These are phyloP conservation scores for Starmerella floricola DNA, from an alignment of 805 yeast species.

Conservation along the genomic window DNA sequence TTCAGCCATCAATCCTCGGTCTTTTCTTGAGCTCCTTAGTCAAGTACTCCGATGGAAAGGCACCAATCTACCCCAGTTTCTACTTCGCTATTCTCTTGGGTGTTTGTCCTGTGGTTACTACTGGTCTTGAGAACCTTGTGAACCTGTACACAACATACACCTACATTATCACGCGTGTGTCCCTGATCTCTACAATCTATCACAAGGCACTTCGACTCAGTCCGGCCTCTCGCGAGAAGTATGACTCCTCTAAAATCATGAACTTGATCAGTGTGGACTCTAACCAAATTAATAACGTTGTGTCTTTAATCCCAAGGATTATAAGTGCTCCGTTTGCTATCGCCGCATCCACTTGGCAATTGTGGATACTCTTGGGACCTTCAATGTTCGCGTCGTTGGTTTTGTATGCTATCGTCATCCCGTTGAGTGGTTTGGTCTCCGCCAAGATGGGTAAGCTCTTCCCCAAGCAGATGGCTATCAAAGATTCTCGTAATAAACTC, in stretches of 20 bases:
- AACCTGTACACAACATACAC: slow-evolving; percentile 11
- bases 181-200: slow-evolving; percentile 53
- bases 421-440: slow-evolving; percentile 58
- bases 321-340: slow-evolving; percentile 92
- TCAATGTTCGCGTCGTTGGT: slow-evolving; percentile 85
- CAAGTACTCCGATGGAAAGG: slow-evolving; percentile 8
- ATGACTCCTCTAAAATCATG: slow-evolving; percentile 83
- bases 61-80: slow-evolving; percentile 16
- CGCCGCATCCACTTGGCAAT: slow-evolving; percentile 54
- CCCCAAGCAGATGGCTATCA: slow-evolving; percentile 67
- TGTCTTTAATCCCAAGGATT: slow-evolving; percentile 57
- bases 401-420: slow-evolving; percentile 62
- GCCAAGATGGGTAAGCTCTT: slow-evolving; percentile 48
- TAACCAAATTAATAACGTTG: slow-evolving; percentile 69
- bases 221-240: slow-evolving; percentile 46
- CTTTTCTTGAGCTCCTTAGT: slow-evolving; percentile 18
- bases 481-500: slow-evolving; percentile 82
- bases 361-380: slow-evolving; percentile 62
- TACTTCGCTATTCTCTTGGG: slow-evolving; percentile 21
- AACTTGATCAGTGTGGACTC: slow-evolving; percentile 89
- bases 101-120: slow-evolving; percentile 17
- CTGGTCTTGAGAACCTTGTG: slow-evolving; percentile 15
- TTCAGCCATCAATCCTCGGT: slow-evolving; percentile 18
- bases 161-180: slow-evolving; percentile 15
- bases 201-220: slow-evolving; percentile 60